Evolutionary conservation across 805 yeast species (phyloP), one percentile per base, ranked within the genome.

Genomic region (Isabelozyma pseudorhagii): DNA sequence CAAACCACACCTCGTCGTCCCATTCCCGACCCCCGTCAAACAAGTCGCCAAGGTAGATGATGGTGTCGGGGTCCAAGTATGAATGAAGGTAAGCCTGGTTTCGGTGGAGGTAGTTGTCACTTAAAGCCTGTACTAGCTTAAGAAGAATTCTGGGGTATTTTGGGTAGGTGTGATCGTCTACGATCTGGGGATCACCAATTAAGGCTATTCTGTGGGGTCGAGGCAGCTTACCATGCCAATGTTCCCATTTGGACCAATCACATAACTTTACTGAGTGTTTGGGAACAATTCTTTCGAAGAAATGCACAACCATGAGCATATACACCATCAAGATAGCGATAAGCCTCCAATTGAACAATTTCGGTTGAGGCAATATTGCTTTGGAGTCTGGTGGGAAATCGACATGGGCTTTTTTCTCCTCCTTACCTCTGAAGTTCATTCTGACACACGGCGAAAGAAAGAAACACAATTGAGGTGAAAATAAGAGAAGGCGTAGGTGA

Each of bases 11-110:
- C 18, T 76, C 72, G 34, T 77, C 77, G 39, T 79, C 81, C 93
- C 96, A 91, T 48, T 85, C 85, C 50, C 99, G 76, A 0, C 98
- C 98, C 10, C 97, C 97, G 68, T 94, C 99, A 63, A 93, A 87
- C 57, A 93, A 67, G 64, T 94, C 99, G 2, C 99, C 99, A 27
- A 94, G 69, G 62, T 90, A 93, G 5, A 93, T 67, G 4, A 83
- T 82, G 1, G 87, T 73, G 59, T 91, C 87, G 0, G 98, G 97
- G 36, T 82, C 80, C 47, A 94, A 74, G 2, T 68, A 54, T 7
- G 68, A 54, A 53, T 86, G 85, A 39, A 85, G 67, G 51, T 73
- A 72, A 57, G 80, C 78, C 77, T 89, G 83, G 64, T 93, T 91
- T 47, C 91, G 77, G 54, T 81, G 84, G 57, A 90, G 84, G 60